Evolutionary conservation across 345 rosid species (phyloP), one percentile per base, ranked within the genome.

Genomic region (Eucalyptus fibrosa): DNA sequence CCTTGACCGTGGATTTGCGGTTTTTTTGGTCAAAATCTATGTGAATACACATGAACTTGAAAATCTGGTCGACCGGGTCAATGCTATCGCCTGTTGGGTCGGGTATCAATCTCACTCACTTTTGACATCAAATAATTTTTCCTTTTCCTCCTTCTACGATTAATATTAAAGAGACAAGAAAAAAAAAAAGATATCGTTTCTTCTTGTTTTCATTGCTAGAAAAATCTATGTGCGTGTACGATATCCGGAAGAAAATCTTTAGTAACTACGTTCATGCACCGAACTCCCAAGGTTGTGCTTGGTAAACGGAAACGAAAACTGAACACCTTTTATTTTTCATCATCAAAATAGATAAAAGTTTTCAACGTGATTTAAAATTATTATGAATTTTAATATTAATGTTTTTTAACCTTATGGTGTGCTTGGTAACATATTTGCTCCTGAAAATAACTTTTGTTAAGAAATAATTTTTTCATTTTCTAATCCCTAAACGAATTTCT

Each of bases 401-500:
- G 37, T 32, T 67, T 67, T 19, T 53, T 53, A 53, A 53, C 26
- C 26, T 53, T 19, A 3, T 8, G 0, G 5, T 53, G 26, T 53
- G 59, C 5, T 53, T 53, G 24, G 24, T 53, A 53, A 8, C 26
- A 53, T 53, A 53, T 19, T 19, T 53, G 5, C 24, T 53, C 5
- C 24, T 0, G 10, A 8, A 53, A 53, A 53, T 53, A 53, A 53
- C 59, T 53, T 53, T 21, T 53, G 2, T 53, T 19, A 53, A 53
- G 26, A 53, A 53, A 53, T 21, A 19, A 1, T 19, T 8, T 53
- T 53, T 53, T 53, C 5, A 1, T 3, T 53, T 19, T 19, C 2
- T 53, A 53, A 0, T 53, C 24, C 24, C 24, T 19, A 19, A 53
- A 53, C 1, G 5, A 19, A 0, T 53, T 53, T 53, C 1, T 8